Base-by-base conservation (phyloP, 352 stramenopile genomes). In the Pseudoperonospora humuli region DNA sequence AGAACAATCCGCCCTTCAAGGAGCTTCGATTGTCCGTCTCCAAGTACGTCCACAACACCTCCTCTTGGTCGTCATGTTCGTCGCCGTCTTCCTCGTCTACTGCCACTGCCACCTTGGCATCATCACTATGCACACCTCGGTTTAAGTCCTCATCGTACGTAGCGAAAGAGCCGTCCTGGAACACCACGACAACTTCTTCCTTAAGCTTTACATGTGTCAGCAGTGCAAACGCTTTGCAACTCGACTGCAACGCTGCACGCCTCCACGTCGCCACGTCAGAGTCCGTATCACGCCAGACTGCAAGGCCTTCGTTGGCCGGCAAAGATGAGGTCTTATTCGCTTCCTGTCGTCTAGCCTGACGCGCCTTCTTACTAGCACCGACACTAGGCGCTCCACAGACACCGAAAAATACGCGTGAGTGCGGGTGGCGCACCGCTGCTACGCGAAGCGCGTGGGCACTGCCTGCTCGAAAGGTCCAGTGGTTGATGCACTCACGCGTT, bases 381-480 rank as follows among this genome's bases (percentile, higher is more conserved):
- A 68, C 45, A 6, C 59, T 54, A 15, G 59, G 49, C 1, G 52
- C 61, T 10, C 58, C 61, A 25, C 70, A 76, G 6, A 87, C 51
- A 10, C 73, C 70, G 21, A 79, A 88, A 27, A 82, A 67, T 15
- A 69, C 42, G 17, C 75, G 70, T 11, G 70, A 84, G 5, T 54
- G 40, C 31, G 76, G 71, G 40, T 84, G 70, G 33, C 73, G 70
- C 52, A 69, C 67, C 7, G 76, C 76, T 7, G 59, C 47, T n/a
- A 84, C 39, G 11, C 53, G 62, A 21, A 88, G 43, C 29, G 71
- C 71, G 21, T 72, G 39, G 15, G 45, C 50, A 39, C 70, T 77
- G 18, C 67, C 72, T 21, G 67, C 40, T 10, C 71, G 68, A 54
- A 88, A 84, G 18, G 69, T 76, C 76, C 76, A 88, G 64, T 88